Percentiles rank a stretch among this genome's conserved stretches.
Evolutionary conservation across 2,329 filamentous ascomycete species (phyloP).

Genomic region (Scytalidium lignicola): DNA sequence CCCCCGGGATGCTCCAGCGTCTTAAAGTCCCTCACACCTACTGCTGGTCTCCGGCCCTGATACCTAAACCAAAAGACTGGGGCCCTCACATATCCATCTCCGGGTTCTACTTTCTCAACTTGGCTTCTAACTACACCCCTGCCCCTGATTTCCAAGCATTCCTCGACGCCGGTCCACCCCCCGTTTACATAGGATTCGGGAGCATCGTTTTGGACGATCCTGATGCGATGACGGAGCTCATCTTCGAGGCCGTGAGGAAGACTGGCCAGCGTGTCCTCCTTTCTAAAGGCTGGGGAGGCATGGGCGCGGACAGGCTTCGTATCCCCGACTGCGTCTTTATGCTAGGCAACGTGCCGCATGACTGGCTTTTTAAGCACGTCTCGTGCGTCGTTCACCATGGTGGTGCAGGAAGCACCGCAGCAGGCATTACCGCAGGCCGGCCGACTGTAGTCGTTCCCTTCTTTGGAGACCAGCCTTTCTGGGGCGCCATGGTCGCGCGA

Average conservation of each 20-base stretch:
- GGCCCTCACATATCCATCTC: constrained; percentile 22
- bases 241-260: constrained; percentile 58
- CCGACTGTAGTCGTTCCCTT: constrained; percentile 72
- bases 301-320: constrained; percentile 54
- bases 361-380: constrained; percentile 66
- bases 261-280: constrained; percentile 64
- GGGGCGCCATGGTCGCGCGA: constrained; percentile 67
- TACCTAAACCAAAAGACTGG: background rate
- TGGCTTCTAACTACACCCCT: constrained; percentile 55
- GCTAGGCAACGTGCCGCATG: constrained; percentile 66
- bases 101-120: constrained; percentile 70
- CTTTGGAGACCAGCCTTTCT: constrained; percentile 74
- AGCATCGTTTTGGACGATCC: constrained; percentile 69
- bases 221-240: constrained; percentile 59
- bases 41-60: constrained; percentile 33
- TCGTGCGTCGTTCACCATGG: constrained; percentile 64
- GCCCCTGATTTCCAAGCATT: constrained; percentile 48
- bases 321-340: constrained; percentile 60
- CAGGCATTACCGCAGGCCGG: constrained; percentile 61
- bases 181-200: constrained; percentile 57
- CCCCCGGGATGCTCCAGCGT: constrained; percentile 68
- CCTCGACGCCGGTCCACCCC: constrained; percentile 37
- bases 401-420: constrained; percentile 68
- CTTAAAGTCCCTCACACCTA: constrained; percentile 52
- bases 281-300: constrained; percentile 67